Percentiles rank a stretch among this genome's conserved stretches.
Evolutionary conservation across 148 eudicot species (phyloP).

Genomic region (Rhododendron ferrugineum): DNA sequence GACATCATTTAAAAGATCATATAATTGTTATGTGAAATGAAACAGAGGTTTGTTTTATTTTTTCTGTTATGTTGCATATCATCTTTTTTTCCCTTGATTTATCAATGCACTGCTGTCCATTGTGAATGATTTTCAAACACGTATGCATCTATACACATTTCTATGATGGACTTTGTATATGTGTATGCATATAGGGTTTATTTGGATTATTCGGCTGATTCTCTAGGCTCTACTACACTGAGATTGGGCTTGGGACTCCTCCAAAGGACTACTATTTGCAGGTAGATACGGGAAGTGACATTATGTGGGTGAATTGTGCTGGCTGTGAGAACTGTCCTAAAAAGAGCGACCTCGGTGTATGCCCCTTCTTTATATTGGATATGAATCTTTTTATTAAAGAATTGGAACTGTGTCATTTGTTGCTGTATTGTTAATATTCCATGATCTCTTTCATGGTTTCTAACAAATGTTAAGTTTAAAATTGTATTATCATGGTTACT

Average conservation of each 20-base stretch:
- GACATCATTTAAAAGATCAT: background rate
- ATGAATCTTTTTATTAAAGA: background rate
- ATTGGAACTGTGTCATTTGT: background rate
- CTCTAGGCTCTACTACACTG: conserved; percentile 74
- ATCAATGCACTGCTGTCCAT: background rate
- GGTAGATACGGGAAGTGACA: conserved; percentile 91
- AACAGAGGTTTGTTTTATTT: background rate
- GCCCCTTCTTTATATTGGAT: conserved; percentile 18
- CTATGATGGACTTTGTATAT: background rate
- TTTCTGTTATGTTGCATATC: background rate
- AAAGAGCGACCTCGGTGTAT: conserved; percentile 64
- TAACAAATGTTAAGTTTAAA: background rate
- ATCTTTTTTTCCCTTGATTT: background rate
- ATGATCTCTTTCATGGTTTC: conserved; percentile 9
- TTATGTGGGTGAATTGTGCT: conserved; percentile 77
- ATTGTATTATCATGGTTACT: conserved; percentile 10
- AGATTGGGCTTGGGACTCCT: conserved; percentile 66
- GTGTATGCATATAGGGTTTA: background rate
- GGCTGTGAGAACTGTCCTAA: conserved; percentile 66
- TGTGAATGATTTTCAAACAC: background rate
- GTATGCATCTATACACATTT: background rate
- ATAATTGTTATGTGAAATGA: background rate
- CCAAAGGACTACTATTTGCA: conserved; percentile 67
- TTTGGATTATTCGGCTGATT: conserved; percentile 4
- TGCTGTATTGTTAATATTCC: conserved; percentile 13